These are phyloP conservation scores for Pseudocercospora cruenta DNA, from an alignment of 2,329 filamentous ascomycete species.

Conservation along the genomic window DNA sequence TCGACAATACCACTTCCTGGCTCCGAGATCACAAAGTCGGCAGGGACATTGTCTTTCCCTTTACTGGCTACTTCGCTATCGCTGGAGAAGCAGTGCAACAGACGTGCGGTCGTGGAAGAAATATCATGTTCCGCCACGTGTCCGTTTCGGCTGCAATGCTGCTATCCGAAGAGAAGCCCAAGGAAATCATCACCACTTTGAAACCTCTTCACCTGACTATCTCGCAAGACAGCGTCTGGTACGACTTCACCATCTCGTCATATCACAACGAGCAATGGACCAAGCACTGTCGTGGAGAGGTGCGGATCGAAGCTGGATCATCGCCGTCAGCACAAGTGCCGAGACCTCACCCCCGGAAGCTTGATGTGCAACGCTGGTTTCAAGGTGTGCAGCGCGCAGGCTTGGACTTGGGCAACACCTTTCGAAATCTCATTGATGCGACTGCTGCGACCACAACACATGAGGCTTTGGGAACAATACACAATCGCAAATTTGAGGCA, in stretches of 20 bases:
- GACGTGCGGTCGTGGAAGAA: no score
- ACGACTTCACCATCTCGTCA: constrained; percentile 12
- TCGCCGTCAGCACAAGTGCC: background rate
- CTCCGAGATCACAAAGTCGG: no score
- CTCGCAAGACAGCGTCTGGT: constrained; percentile 8
- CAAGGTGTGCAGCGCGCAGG: background rate
- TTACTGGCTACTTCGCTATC: no score
- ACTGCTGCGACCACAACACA: background rate
- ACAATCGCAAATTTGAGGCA: background rate
- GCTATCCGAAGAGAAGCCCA: background rate
- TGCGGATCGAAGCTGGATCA: background rate
- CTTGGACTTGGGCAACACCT: background rate
- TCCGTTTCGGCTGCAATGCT: background rate
- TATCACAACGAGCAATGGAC: constrained; percentile 6
- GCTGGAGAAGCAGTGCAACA: no score
- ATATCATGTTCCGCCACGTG: no score
- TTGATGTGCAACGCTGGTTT: background rate
- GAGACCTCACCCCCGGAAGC: background rate
- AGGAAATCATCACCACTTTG: constrained; percentile 11
- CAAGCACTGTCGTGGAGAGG: constrained; percentile 13
- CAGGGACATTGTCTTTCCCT: no score
- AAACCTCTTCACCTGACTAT: background rate
- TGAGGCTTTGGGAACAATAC: background rate
- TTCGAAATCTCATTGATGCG: background rate
- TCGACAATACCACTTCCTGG: no score